These are phyloP conservation scores for Boletus vinaceobasis DNA, from an alignment of 768 basidiomycete species.

Conservation along the genomic window DNA sequence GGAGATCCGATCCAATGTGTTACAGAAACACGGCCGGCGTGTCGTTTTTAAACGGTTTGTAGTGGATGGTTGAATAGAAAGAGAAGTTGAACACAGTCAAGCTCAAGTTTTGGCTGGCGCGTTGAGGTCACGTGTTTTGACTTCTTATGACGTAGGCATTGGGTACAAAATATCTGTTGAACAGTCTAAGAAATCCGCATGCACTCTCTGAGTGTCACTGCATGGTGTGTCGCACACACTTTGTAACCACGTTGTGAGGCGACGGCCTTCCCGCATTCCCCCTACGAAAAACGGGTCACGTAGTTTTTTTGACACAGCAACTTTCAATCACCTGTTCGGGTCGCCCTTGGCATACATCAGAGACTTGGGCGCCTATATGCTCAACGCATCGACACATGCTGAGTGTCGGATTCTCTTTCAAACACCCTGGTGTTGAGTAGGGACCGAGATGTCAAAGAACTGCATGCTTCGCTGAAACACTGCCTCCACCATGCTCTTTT, in stretches of 20 bases:
- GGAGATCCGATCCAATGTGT: not conserved
- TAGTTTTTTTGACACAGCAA: too few species aligned
- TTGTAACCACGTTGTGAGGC: too few species aligned
- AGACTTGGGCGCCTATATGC: too few species aligned
- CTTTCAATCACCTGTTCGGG: too few species aligned
- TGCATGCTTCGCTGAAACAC: not conserved
- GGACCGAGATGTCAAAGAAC: not conserved
- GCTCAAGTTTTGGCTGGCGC: not conserved
- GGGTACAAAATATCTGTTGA: not conserved
- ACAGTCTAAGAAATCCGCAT: not conserved
- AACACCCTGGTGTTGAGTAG: too few species aligned
- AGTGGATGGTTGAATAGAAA: not conserved
- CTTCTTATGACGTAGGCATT: not conserved
- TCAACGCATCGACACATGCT: too few species aligned
- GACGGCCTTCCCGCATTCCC: too few species aligned
- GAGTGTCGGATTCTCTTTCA: not conserved
- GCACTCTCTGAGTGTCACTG: not conserved
- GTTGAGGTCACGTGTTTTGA: constrained; percentile 15
- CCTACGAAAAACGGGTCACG: too few species aligned
- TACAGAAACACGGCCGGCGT: constrained; percentile 14
- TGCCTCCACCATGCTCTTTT: constrained; percentile 15
- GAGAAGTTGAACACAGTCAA: not conserved
- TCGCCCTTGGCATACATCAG: too few species aligned
- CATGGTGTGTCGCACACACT: too few species aligned
- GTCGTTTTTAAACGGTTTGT: not conserved